phyloP scores from a whole-genome alignment of 352 stramenopile species.

The Phytophthora vignae region DNA sequence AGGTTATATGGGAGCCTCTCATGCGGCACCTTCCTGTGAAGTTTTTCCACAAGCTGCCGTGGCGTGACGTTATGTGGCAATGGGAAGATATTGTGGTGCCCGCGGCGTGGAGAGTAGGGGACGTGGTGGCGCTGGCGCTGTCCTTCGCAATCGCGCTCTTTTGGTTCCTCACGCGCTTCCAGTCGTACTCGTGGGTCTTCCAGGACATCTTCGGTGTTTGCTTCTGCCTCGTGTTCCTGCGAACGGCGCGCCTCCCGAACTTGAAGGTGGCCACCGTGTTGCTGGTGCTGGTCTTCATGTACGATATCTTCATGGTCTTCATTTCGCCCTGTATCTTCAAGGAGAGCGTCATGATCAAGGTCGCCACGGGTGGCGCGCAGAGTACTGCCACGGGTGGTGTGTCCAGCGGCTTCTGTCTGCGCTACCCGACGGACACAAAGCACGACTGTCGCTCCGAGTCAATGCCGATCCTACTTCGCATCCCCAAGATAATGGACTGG shows the following conservation, averaged over 20 bases:
- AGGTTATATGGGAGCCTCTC: constrained; percentile 69
- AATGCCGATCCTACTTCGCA: constrained; percentile 95
- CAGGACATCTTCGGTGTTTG: constrained; percentile 95
- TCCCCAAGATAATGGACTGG: constrained; percentile 95
- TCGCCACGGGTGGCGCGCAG: constrained; percentile 88
- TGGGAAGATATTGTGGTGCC: constrained; percentile 51
- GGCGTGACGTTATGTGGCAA: constrained; percentile 56
- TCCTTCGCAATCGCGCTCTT: constrained; percentile 54
- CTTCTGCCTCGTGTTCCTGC: constrained; percentile 94
- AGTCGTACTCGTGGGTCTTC: constrained; percentile 90
- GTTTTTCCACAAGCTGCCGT: constrained; percentile 46
- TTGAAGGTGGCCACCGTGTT: constrained; percentile 93
- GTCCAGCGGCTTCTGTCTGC: constrained; percentile 67
- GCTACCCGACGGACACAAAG: constrained; percentile 73
- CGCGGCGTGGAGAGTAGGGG: constrained; percentile 83
- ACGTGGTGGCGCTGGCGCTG: constrained; percentile 85
- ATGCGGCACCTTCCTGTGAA: constrained; percentile 45
- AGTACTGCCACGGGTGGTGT: constrained; percentile 45
- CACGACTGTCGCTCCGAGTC: constrained; percentile 79
- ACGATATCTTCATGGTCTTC: constrained; percentile 98
- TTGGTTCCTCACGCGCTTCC: constrained; percentile 82
- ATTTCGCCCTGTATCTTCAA: constrained; percentile 92
- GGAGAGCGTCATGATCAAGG: constrained; percentile 96
- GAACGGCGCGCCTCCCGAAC: constrained; percentile 92
- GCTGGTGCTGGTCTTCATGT: constrained; percentile 94